A percentile compares a stretch with the other conserved stretches of the same genome.
phyloP scores from a whole-genome alignment of 1,284 basidiomycete species.

The Laetiporus sulphureus region DNA sequence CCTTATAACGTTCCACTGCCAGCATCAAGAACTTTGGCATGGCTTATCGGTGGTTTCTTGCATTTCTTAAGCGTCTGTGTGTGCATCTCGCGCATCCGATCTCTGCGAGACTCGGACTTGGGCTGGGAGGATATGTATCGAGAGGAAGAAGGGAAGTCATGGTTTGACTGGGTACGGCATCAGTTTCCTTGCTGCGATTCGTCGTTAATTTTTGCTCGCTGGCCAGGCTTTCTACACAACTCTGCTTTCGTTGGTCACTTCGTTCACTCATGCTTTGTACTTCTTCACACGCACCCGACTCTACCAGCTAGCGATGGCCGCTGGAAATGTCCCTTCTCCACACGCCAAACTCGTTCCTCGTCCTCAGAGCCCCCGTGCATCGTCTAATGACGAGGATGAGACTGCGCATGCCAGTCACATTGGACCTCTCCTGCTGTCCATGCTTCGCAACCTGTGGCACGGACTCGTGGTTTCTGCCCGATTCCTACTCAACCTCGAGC shows the following conservation, averaged over 20 bases:
- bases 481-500: slow-evolving; percentile 60
- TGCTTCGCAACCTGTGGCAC: slow-evolving; percentile 37
- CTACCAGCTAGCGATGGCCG: slow-evolving; percentile 55
- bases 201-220: slow-evolving; percentile 19
- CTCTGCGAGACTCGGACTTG: slow-evolving; percentile 54
- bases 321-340: slow-evolving; percentile 61
- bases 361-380: slow-evolving; percentile 21
- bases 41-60: slow-evolving; percentile 54
- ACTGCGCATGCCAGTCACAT: slow-evolving; percentile 35
- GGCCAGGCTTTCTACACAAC: slow-evolving; percentile 56
- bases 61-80: slow-evolving; percentile 63
- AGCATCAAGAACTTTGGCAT: slow-evolving; percentile 53
- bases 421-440: slow-evolving; percentile 16
- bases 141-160: slow-evolving; percentile 53
- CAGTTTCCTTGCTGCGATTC: neutral
- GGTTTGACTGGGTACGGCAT: slow-evolving; percentile 72
- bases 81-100: slow-evolving; percentile 50
- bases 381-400: slow-evolving; percentile 10
- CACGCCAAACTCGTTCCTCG: slow-evolving; percentile 56
- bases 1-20: slow-evolving; percentile 72
- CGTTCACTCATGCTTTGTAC: slow-evolving; percentile 53
- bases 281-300: slow-evolving; percentile 60
- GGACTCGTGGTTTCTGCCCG: slow-evolving; percentile 49
- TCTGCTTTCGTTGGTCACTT: slow-evolving; percentile 42
- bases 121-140: slow-evolving; percentile 74